phyloP scores from a whole-genome alignment of 2,329 filamentous ascomycete species.

The Ceratocystis eucalypticola region DNA sequence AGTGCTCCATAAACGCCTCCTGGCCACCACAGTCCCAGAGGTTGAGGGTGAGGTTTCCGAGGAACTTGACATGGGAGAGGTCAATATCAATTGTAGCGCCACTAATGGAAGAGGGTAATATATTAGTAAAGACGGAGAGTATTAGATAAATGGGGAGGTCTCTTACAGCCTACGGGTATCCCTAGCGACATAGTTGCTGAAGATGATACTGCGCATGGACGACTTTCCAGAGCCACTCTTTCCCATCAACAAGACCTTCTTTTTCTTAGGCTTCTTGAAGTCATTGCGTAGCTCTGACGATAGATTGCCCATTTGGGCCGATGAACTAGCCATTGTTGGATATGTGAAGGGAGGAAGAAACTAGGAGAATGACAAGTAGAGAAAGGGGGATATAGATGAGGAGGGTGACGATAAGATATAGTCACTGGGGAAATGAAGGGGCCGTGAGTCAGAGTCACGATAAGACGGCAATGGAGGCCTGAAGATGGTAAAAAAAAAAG shows the following conservation, averaged over 20 bases:
- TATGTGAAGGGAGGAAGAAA: not conserved
- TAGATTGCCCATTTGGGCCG: slow-evolving; percentile 15
- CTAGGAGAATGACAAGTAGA: not conserved
- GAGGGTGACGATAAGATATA: not conserved
- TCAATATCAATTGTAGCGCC: slow-evolving; percentile 98
- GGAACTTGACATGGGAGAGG: slow-evolving; percentile 95
- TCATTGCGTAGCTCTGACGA: slow-evolving; percentile 27
- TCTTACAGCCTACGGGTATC: slow-evolving; percentile 71
- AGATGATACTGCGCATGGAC: slow-evolving; percentile 97
- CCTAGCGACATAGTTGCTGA: slow-evolving; percentile 95
- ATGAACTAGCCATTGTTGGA: not conserved
- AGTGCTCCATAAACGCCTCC: slow-evolving; percentile 98
- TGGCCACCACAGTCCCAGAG: slow-evolving; percentile 98
- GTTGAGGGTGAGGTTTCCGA: slow-evolving; percentile 93
- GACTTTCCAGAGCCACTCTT: slow-evolving; percentile 97
- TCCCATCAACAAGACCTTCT: slow-evolving; percentile 80
- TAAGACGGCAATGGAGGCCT: too few relatives aligned
- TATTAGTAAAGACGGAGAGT: not conserved
- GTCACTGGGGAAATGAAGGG: not conserved
- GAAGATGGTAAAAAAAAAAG: too few relatives aligned
- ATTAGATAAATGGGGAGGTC: not conserved
- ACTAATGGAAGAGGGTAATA: slow-evolving; percentile 25
- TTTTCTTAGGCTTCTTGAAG: slow-evolving; percentile 62
- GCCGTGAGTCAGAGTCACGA: too few relatives aligned
- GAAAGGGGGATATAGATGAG: not conserved